phyloP scores from a whole-genome alignment of 768 basidiomycete genomes.

The Suillus lakei region DNA sequence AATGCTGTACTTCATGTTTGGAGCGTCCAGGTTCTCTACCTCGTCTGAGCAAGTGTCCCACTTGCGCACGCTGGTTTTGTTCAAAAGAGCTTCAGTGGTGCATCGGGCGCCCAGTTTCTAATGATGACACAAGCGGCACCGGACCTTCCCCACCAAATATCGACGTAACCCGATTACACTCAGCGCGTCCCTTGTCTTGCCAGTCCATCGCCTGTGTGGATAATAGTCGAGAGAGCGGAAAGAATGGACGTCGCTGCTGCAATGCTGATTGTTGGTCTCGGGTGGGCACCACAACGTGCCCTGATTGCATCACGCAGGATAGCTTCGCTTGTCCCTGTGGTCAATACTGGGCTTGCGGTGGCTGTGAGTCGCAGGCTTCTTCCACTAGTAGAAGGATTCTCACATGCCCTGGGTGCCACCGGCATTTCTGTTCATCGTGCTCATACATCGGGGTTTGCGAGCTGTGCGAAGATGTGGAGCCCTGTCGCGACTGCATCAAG shows the following conservation, averaged over 20 bases:
- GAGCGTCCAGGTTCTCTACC: background rate
- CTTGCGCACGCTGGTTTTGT: background rate
- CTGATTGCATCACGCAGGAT: conserved; percentile 9
- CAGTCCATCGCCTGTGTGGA: background rate
- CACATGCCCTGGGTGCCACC: conserved; percentile 10
- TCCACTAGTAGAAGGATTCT: too few species aligned
- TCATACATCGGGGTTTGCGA: conserved; percentile 1
- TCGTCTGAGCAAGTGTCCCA: background rate
- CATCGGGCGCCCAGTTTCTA: background rate
- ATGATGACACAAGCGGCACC: background rate
- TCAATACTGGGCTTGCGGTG: conserved; percentile 11
- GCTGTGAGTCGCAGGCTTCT: background rate
- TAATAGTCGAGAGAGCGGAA: background rate
- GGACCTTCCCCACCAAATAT: background rate
- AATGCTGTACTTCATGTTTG: background rate
- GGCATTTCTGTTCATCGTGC: conserved; percentile 2
- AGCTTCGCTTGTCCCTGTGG: conserved; percentile 5
- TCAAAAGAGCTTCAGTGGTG: conserved; percentile 4
- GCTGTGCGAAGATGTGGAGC: background rate
- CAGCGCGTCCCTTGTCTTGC: conserved; percentile 4
- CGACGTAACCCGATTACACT: background rate
- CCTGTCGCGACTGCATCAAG: conserved; percentile 10
- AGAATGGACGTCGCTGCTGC: background rate
- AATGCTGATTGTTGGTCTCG: conserved; percentile 5
- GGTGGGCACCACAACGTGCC: background rate